These are phyloP conservation scores for Vachellia collinsii DNA, from an alignment of 306 rosid genomes.

Conservation along the genomic window DNA sequence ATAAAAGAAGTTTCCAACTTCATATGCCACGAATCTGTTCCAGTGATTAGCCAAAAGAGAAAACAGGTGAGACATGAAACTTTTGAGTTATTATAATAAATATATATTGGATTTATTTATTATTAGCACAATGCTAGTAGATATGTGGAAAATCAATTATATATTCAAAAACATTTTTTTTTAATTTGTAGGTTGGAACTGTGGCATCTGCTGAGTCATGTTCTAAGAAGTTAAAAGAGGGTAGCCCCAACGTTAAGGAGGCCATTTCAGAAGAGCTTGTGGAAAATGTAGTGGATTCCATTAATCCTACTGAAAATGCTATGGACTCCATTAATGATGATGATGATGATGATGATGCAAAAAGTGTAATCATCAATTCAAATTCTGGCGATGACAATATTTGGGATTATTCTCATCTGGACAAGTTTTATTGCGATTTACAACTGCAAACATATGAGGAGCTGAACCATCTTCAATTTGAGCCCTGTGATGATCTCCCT, in stretches of 20 bases:
- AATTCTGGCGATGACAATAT: not conserved
- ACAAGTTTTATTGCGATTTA: not conserved
- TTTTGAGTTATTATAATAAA: no score
- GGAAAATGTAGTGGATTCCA: not conserved
- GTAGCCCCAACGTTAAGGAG: not conserved
- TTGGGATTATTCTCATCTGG: not conserved
- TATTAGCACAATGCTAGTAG: not conserved
- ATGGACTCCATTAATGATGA: not conserved
- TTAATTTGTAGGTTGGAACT: not conserved
- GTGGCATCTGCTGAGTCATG: not conserved
- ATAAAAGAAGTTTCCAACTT: not conserved
- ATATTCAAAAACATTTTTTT: not conserved
- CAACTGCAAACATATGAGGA: not conserved
- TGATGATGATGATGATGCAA: no score
- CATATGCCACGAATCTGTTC: not conserved
- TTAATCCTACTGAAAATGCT: no score
- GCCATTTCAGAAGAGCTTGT: not conserved
- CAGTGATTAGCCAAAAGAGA: not conserved
- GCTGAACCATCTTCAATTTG: not conserved
- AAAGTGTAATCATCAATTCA: no score
- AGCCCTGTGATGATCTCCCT: not conserved
- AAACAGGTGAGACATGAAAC: not conserved
- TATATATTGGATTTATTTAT: not conserved
- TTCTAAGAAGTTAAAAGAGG: not conserved
- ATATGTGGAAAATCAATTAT: not conserved